Evolutionary conservation across 768 basidiomycete genomes (phyloP).

Genomic region (Crepidotus variabilis): DNA sequence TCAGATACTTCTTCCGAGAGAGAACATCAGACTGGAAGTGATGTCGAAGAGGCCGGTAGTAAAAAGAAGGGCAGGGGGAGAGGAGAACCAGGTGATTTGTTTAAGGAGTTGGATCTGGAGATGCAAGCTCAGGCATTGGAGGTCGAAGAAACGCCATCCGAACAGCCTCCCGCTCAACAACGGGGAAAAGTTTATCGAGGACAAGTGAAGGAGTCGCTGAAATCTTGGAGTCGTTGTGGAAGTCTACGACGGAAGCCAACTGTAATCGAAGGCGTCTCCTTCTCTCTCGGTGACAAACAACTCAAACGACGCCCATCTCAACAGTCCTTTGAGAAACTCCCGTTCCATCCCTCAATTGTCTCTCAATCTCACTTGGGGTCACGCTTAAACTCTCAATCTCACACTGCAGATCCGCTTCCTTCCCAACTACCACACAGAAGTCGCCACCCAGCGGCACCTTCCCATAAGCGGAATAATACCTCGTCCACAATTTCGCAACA

Average conservation of each 20-base stretch:
- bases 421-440: not conserved
- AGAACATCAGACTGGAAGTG: not conserved
- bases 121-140: not conserved
- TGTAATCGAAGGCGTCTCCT: not conserved
- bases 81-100: not conserved
- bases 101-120: not conserved
- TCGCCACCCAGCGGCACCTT: not conserved
- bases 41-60: not conserved
- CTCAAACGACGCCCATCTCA: not conserved
- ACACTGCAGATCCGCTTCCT: not conserved
- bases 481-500: not conserved
- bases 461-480: not conserved
- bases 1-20: not conserved
- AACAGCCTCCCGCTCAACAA: not conserved
- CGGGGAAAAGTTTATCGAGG: not conserved
- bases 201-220: not conserved
- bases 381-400: not conserved
- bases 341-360: not conserved
- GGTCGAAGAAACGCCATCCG: not conserved
- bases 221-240: not conserved
- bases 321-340: not conserved
- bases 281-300: not conserved
- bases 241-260: not conserved
- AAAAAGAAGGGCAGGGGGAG: not conserved
- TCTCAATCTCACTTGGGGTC: too few relatives aligned